These are phyloP conservation scores for maize (Zea mays) DNA, from an alignment of 176 grass and related monocot species.

Conservation along the genomic window DNA sequence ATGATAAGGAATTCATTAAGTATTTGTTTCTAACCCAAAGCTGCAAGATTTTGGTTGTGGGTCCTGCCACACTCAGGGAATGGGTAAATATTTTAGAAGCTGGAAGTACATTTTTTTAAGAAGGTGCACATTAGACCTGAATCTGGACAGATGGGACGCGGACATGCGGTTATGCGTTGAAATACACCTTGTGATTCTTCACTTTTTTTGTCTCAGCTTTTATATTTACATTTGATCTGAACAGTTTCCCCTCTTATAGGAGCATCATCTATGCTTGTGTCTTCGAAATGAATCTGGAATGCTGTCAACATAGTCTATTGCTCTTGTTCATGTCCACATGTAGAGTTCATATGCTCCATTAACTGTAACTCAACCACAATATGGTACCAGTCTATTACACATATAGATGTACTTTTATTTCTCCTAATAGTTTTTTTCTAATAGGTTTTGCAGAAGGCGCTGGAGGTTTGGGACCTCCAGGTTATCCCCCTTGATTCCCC, in stretches of 20 bases:
- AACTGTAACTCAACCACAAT: neutral
- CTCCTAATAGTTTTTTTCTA: constrained; percentile 44
- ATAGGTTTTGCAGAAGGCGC: constrained; percentile 92
- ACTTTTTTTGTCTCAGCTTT: neutral
- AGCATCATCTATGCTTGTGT: neutral
- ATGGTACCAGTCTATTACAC: neutral
- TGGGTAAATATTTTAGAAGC: no score
- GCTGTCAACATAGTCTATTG: neutral
- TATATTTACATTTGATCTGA: constrained; percentile 19
- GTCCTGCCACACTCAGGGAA: neutral
- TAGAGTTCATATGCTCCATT: constrained; percentile 11
- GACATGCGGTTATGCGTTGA: neutral
- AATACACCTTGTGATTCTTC: neutral
- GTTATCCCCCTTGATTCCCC: constrained; percentile 78
- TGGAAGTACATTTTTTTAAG: no score
- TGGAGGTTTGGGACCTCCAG: constrained; percentile 92
- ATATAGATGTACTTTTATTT: neutral
- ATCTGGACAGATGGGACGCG: neutral
- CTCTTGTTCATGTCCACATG: constrained; percentile 14
- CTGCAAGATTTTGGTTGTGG: neutral
- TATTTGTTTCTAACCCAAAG: neutral
- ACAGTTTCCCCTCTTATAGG: neutral
- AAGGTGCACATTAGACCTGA: neutral
- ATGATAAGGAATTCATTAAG: neutral
- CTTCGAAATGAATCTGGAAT: neutral